These are phyloP conservation scores for Neurospora intermedia DNA, from an alignment of 495 filamentous ascomycete species.

Conservation along the genomic window DNA sequence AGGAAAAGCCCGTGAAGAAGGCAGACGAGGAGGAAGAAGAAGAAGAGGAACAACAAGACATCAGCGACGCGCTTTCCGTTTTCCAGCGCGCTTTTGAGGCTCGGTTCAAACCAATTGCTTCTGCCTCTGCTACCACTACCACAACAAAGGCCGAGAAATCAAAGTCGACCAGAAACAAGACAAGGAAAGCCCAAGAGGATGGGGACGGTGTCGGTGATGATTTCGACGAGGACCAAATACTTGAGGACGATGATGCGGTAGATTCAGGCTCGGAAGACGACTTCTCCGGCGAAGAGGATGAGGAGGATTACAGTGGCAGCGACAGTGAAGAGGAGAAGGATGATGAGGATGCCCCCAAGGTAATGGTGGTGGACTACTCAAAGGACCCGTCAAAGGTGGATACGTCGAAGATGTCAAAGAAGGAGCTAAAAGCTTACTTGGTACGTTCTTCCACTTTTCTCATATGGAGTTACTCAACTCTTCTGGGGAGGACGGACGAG, in stretches of 20 bases:
- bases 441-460: slow-evolving; percentile 29
- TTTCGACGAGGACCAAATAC: slow-evolving; percentile 13
- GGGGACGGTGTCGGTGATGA: slow-evolving; percentile 22
- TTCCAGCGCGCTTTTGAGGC: slow-evolving; percentile 81
- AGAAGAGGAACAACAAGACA: slow-evolving; percentile 5
- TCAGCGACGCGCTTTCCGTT: slow-evolving; percentile 34
- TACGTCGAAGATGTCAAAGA: slow-evolving; percentile 44
- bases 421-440: slow-evolving; percentile 69
- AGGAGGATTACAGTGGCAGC: neutral
- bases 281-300: slow-evolving; percentile 41
- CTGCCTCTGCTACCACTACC: slow-evolving; percentile 12
- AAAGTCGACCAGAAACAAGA: slow-evolving; percentile 10
- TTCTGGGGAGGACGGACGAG: neutral
- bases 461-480: neutral
- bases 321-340: slow-evolving; percentile 5
- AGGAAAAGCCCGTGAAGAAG: neutral
- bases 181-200: slow-evolving; percentile 11
- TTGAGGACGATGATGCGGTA: slow-evolving; percentile 4
- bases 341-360: slow-evolving; percentile 11
- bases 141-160: slow-evolving; percentile 15
- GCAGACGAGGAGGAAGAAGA: neutral
- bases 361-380: slow-evolving; percentile 60
- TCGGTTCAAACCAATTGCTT: slow-evolving; percentile 63
- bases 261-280: slow-evolving; percentile 51
- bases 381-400: slow-evolving; percentile 12